Evolutionary conservation across 768 basidiomycete genomes (phyloP).

Genomic region (Chalciporus chontae): DNA sequence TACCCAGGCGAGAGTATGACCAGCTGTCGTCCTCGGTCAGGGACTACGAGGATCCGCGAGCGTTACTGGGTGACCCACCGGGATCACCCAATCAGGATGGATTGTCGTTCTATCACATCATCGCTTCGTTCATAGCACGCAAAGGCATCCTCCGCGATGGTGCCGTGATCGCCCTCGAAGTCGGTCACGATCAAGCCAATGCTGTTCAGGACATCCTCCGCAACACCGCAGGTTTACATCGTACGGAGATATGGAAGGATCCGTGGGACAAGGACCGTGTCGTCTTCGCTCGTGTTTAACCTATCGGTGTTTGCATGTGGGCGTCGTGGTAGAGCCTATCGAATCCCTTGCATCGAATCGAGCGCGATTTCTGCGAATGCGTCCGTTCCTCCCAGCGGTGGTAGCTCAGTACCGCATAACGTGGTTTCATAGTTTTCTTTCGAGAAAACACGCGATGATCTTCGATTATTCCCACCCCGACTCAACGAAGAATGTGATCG

Average conservation of each 20-base stretch:
- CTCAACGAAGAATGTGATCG: neutral
- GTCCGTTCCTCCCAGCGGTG: neutral
- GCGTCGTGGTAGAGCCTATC: neutral
- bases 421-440: neutral
- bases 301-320: neutral
- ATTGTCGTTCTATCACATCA: slow-evolving; percentile 69
- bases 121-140: slow-evolving; percentile 55
- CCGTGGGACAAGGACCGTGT: slow-evolving; percentile 75
- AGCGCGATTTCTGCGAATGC: no score
- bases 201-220: slow-evolving; percentile 59
- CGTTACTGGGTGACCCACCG: slow-evolving; percentile 72
- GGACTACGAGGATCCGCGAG: slow-evolving; percentile 75
- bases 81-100: slow-evolving; percentile 38
- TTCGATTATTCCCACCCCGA: neutral
- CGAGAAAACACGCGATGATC: neutral
- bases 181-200: slow-evolving; percentile 69
- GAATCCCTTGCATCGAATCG: neutral
- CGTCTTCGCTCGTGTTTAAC: slow-evolving; percentile 52
- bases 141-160: slow-evolving; percentile 48
- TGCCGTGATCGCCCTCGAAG: slow-evolving; percentile 72
- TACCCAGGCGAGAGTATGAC: slow-evolving; percentile 63
- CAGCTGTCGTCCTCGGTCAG: slow-evolving; percentile 64
- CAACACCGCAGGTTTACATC: slow-evolving; percentile 40
- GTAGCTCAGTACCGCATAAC: neutral
- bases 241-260: slow-evolving; percentile 72